phyloP scores from a whole-genome alignment of 1,284 basidiomycete species.

The Austroboletus niveus region DNA sequence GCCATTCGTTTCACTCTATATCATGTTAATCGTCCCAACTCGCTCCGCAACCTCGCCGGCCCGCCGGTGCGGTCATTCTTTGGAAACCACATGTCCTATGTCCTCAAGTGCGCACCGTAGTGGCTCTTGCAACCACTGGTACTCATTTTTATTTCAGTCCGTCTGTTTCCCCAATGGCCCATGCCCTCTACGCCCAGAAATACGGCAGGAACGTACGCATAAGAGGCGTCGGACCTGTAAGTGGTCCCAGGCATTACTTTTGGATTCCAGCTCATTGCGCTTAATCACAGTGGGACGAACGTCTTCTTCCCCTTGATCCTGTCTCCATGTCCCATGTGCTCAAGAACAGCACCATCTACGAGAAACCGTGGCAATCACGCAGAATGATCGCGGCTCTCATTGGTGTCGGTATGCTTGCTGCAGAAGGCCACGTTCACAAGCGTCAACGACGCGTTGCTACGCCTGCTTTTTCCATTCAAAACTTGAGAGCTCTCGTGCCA shows the following conservation, averaged over 20 bases:
- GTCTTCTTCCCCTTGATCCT: constrained; percentile 74
- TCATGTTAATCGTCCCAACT: constrained; percentile 40
- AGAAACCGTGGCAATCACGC: constrained; percentile 79
- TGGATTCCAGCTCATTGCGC: constrained; percentile 8
- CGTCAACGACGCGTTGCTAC: constrained; percentile 73
- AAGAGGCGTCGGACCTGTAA: constrained; percentile 61
- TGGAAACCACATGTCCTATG: constrained; percentile 49
- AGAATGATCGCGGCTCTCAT: constrained; percentile 70
- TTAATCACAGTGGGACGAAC: constrained; percentile 63
- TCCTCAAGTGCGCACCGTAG: constrained; percentile 52
- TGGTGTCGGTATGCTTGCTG: constrained; percentile 73
- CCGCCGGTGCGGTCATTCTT: constrained; percentile 52
- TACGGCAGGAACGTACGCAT: constrained; percentile 63
- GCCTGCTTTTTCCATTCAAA: constrained; percentile 76
- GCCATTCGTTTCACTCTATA: constrained; percentile 27
- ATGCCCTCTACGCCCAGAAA: constrained; percentile 50
- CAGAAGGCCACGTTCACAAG: constrained; percentile 71
- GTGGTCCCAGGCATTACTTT: constrained; percentile 22
- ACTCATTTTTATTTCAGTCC: constrained; percentile 42
- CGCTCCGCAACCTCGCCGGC: constrained; percentile 55
- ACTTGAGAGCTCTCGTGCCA: constrained; percentile 66
- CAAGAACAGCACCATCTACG: constrained; percentile 66
- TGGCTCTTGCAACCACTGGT: not conserved
- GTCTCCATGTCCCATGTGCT: constrained; percentile 66
- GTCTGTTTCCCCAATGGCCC: constrained; percentile 48